phyloP scores from a whole-genome alignment of 2,329 filamentous ascomycete genomes.

The Aureobasidium subglaciale region DNA sequence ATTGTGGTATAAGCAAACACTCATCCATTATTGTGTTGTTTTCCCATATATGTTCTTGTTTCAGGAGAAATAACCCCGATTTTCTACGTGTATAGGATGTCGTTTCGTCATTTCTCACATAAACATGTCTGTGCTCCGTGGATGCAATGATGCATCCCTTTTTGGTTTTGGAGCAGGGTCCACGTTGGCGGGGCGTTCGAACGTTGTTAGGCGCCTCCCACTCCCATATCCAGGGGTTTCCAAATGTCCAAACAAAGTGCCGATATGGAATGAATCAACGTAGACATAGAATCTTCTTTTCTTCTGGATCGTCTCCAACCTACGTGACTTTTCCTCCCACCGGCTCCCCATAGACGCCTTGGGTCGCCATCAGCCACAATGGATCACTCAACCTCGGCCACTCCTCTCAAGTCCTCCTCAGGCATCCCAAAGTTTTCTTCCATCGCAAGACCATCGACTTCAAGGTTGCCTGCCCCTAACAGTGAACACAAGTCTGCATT shows the following conservation, averaged over 20 bases:
- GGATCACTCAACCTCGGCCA: constrained; percentile 26
- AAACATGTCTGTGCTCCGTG: neutral
- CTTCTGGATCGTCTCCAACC: neutral
- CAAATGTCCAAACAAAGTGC: constrained; percentile 13
- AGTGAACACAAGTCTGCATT: neutral
- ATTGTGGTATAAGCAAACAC: too few species aligned
- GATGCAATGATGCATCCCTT: neutral
- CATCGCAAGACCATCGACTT: constrained; percentile 16
- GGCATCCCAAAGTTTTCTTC: constrained; percentile 10
- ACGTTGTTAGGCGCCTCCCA: neutral
- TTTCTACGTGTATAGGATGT: too few species aligned
- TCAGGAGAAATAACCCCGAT: too few species aligned
- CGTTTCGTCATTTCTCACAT: too few species aligned
- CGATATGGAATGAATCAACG: neutral
- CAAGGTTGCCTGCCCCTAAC: constrained; percentile 15
- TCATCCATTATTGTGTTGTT: too few species aligned
- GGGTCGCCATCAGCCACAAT: constrained; percentile 27
- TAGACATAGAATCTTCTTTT: constrained; percentile 9
- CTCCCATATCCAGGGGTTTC: constrained; percentile 10
- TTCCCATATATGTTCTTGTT: too few species aligned
- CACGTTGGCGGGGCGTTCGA: neutral
- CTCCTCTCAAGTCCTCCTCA: constrained; percentile 12
- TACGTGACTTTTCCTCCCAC: neutral
- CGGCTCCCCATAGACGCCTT: constrained; percentile 18
- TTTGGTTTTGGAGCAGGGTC: neutral